These are phyloP conservation scores for Backusella tuberculispora DNA, from an alignment of 192 early-diverging fungal species.

Conservation along the genomic window DNA sequence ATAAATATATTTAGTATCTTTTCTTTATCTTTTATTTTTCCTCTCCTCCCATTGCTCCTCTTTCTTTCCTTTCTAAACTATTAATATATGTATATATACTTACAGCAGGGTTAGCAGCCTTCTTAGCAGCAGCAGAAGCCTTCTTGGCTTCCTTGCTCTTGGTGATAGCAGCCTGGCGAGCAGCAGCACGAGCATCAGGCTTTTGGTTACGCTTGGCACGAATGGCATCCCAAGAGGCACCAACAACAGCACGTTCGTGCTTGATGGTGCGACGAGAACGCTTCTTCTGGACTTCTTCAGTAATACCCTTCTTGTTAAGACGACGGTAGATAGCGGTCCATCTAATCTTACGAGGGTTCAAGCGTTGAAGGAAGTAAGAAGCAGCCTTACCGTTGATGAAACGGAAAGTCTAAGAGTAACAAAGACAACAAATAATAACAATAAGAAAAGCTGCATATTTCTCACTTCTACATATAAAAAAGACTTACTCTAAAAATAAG, in stretches of 20 bases:
- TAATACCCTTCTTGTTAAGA: constrained; percentile 98
- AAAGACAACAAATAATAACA: not conserved
- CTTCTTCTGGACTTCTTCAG: constrained; percentile 95
- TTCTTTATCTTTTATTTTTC: too few relatives aligned
- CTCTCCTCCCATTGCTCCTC: not conserved
- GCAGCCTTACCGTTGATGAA: constrained; percentile 96
- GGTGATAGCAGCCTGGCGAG: constrained; percentile 79
- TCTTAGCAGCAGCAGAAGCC: constrained; percentile 81
- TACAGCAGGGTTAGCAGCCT: constrained; percentile 49
- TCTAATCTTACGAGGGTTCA: constrained; percentile 96
- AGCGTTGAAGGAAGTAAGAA: constrained; percentile 94
- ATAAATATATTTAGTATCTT: not conserved
- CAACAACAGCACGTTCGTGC: constrained; percentile 93
- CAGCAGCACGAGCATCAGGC: constrained; percentile 90
- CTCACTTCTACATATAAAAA: not conserved
- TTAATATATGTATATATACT: not conserved
- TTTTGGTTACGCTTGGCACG: constrained; percentile 96
- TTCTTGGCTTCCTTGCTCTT: constrained; percentile 94
- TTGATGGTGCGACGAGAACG: constrained; percentile 90
- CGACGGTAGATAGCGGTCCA: constrained; percentile 98
- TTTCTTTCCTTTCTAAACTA: not conserved
- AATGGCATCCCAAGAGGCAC: constrained; percentile 93
- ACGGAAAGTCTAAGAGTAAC: constrained; percentile 69
- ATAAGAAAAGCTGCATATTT: constrained; percentile 28
- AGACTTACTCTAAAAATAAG: constrained; percentile 17